Percentiles rank a stretch among this genome's conserved stretches.
These are phyloP conservation scores for Dillenia suffruticosa DNA, from an alignment of 164 flowering plant species.

Conservation along the genomic window DNA sequence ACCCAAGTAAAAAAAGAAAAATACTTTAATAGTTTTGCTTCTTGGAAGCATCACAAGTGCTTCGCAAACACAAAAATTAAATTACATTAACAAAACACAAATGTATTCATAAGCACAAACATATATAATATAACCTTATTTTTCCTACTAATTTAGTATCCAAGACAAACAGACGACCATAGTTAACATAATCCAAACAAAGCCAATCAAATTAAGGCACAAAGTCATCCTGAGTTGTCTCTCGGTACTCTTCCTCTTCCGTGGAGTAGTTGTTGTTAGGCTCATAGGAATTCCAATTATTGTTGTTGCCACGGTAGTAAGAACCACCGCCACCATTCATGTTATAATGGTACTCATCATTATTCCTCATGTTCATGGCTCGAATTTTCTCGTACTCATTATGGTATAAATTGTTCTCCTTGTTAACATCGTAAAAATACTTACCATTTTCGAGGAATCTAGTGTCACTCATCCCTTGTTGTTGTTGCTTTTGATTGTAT, in stretches of 20 bases:
- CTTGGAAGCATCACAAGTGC: too few species aligned
- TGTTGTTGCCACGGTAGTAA: constrained; percentile 15
- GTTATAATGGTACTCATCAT: background rate
- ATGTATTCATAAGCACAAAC: too few species aligned
- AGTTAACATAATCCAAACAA: too few species aligned
- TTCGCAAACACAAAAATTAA: too few species aligned
- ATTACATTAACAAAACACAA: too few species aligned
- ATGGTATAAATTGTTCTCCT: constrained; percentile 17
- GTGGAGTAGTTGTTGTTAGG: constrained; percentile 17
- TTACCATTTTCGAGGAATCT: constrained; percentile 49
- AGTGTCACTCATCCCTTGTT: constrained; percentile 53
- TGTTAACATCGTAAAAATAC: constrained; percentile 36
- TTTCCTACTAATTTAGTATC: too few species aligned
- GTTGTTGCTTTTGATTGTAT: constrained; percentile 3
- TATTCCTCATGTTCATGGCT: constrained; percentile 1
- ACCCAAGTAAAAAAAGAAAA: too few species aligned
- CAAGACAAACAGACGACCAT: too few species aligned
- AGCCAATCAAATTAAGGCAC: constrained; percentile 14
- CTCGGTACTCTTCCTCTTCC: constrained; percentile 18
- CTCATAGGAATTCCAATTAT: constrained; percentile 19
- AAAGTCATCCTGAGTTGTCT: constrained; percentile 14
- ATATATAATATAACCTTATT: too few species aligned
- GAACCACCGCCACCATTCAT: too few species aligned
- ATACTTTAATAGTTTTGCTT: too few species aligned
- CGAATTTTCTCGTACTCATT: constrained; percentile 12